Base-by-base conservation (phyloP, 495 filamentous ascomycete genomes). In the Penicillium flavigenum region DNA sequence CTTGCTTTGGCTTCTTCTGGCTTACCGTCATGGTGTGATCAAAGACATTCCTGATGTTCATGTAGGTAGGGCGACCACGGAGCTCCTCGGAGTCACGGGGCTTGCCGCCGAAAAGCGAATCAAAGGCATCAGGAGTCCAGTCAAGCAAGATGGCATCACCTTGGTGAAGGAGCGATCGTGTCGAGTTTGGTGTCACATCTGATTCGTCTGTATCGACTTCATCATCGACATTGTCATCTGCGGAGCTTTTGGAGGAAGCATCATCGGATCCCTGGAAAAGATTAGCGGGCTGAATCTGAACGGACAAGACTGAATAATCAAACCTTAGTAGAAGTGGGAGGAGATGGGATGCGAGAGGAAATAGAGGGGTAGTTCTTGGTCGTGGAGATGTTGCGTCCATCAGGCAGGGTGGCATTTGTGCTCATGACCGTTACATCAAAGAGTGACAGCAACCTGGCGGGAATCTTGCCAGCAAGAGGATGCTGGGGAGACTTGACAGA, bases 131-230 rank as follows among this genome's bases (percentile, higher is more conserved):
- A 3, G 82, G 71, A 34, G 70, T 81, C 91, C 91, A 98, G 60
- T 97, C 92, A 34, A 96, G 79, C 2, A 98, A 74, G 52, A 98
- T 83, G 10, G 81, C 90, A 66, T 98, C 94, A 43, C 87, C 86
- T 19, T 89, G 79, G 36, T 84, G 80, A 47, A 97, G 76, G 19
- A 96, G 76, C 0, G 86, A 67, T 59, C 26, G 48, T 50, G 20
- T 24, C 38, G 51, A 44, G n/a, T 41, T 26, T 31, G 38, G 32
- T 22, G 51, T 42, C 4, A 32, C 14, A 17, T 58, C 55, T 29
- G 66, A 58, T 19, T 32, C 58, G 19, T 65, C 64, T 5, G 55
- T 51, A n/a, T 61, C 55, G 32, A 48, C 55, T 31, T 44, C 43
- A 6, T 32, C 54, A 31, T 59, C 66, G 24, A 46, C 65, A 32